Percentiles rank a stretch among this genome's conserved stretches.
phyloP scores from a whole-genome alignment of 2,329 filamentous ascomycete species.

The Beauveria asiatica region DNA sequence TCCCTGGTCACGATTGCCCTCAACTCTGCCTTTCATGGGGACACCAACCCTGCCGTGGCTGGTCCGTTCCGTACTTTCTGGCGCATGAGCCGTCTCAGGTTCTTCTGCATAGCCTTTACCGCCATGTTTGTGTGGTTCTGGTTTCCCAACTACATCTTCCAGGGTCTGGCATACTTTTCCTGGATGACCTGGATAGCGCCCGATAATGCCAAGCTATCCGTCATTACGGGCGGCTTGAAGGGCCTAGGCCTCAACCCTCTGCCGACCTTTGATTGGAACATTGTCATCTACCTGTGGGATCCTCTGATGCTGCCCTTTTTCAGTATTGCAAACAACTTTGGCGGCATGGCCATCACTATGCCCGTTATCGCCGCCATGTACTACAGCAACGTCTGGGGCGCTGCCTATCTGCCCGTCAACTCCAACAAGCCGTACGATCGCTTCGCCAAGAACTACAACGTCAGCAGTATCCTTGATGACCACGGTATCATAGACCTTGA shows the following conservation, averaged over 20 bases:
- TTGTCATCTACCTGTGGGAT: conserved; percentile 28
- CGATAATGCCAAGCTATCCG: conserved; percentile 29
- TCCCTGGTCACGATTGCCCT: conserved; percentile 39
- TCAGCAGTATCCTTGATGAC: conserved; percentile 24
- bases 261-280: conserved; percentile 33
- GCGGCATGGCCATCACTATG: conserved; percentile 26
- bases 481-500: conserved; percentile 29
- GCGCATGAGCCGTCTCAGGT: conserved; percentile 34
- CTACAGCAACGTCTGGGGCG: conserved; percentile 34
- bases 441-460: conserved; percentile 29
- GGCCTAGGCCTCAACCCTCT: conserved; percentile 32
- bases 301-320: conserved; percentile 30
- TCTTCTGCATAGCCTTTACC: conserved; percentile 34
- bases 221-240: conserved; percentile 31
- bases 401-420: conserved; percentile 38
- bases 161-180: conserved; percentile 38
- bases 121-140: conserved; percentile 45
- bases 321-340: conserved; percentile 29
- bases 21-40: conserved; percentile 36
- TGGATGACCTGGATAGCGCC: conserved; percentile 50
- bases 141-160: conserved; percentile 43
- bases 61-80: conserved; percentile 25
- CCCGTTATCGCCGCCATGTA: conserved; percentile 32
- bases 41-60: conserved; percentile 10
- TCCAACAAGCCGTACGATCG: conserved; percentile 34